Conservation (phyloP, 1,139 yeast species). For the Candida sp. region DNA sequence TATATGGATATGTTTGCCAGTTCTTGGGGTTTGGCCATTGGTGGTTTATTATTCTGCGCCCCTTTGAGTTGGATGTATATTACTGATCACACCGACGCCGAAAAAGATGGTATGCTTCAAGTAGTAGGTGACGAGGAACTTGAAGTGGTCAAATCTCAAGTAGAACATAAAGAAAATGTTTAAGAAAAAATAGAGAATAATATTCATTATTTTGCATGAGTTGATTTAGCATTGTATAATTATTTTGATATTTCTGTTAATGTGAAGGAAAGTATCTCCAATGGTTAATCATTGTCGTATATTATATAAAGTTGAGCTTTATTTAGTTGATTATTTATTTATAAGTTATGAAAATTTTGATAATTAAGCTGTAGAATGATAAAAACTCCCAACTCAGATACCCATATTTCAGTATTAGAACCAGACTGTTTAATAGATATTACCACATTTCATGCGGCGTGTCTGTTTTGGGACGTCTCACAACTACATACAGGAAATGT, state of each 20-base stretch:
- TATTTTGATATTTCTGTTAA: too few species aligned
- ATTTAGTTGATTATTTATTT: neutral
- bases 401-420: too few species aligned
- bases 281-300: too few species aligned
- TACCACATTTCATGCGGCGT: neutral
- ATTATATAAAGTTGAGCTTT: neutral
- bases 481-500: neutral
- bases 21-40: constrained; percentile 56
- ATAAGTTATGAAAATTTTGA: too few species aligned
- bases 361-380: too few species aligned
- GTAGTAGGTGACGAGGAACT: constrained; percentile 24
- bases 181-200: too few species aligned
- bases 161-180: constrained; percentile 8
- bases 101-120: constrained; percentile 31
- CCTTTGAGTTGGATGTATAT: constrained; percentile 40
- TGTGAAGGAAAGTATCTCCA: too few species aligned
- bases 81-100: constrained; percentile 42
- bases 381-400: too few species aligned
- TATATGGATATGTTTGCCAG: constrained; percentile 48
- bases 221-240: neutral
- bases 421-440: too few species aligned
- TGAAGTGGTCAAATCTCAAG: constrained; percentile 17
- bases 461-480: too few species aligned
- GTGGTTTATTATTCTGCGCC: constrained; percentile 40
- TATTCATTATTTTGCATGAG: neutral